Evolutionary conservation across 805 yeast genomes (phyloP).

Genomic region (Suhomyces faveliae): DNA sequence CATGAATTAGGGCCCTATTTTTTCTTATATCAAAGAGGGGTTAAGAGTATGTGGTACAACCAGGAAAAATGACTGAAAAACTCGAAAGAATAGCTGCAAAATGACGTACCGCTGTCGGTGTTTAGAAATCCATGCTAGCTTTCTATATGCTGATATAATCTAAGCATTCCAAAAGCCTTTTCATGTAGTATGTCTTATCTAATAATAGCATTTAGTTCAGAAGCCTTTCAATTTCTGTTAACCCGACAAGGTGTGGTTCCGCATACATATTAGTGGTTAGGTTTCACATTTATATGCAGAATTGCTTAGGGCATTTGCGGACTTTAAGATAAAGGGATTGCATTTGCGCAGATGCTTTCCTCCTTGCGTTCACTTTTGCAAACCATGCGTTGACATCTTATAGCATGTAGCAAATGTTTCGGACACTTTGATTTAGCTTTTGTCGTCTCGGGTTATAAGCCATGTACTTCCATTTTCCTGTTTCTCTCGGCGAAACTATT

Average conservation of each 20-base stretch:
- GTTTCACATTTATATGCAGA: background rate
- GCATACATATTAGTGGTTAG: background rate
- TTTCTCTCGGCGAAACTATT: background rate
- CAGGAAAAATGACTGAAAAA: too few relatives aligned
- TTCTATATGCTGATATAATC: background rate
- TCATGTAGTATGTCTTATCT: background rate
- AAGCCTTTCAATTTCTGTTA: background rate
- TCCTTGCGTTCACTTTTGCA: background rate
- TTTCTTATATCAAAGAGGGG: too few relatives aligned
- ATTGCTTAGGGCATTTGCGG: background rate
- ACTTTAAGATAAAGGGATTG: background rate
- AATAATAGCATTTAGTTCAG: background rate
- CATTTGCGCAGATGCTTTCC: background rate
- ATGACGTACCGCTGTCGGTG: background rate
- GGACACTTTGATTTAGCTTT: background rate
- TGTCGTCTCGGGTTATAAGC: background rate
- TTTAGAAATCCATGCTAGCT: background rate
- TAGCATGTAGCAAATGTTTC: background rate
- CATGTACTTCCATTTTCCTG: background rate
- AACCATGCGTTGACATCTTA: background rate
- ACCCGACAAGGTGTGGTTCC: background rate
- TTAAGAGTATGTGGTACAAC: too few relatives aligned
- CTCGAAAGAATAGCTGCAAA: background rate
- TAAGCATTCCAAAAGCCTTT: background rate
- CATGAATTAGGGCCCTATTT: background rate